Evolutionary conservation across 2,329 filamentous ascomycete genomes (phyloP), one percentile per base, ranked within the genome.

Genomic region (Alternaria dauci): DNA sequence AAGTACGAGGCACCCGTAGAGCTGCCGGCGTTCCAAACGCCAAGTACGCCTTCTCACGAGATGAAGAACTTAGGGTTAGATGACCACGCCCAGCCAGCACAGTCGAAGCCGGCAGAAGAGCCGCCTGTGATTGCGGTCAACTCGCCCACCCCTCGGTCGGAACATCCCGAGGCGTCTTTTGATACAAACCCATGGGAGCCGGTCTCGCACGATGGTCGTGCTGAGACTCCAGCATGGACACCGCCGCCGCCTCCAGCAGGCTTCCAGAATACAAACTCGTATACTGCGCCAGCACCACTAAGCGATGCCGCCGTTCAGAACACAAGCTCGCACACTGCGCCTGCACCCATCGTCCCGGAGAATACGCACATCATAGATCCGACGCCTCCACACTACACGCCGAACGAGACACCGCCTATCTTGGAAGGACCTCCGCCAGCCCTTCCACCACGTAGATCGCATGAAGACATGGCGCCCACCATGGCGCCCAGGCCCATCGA

Each of bases 1-100:
- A 71, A 70, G 51, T 73, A 74, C 52, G 68, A 66, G 26, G 68
- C 69, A 16, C 78, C 80, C 2, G 79, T 79, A 1, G 81, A 82
- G 66, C 68, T 82, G 14, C 80, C 81, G 26, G 71, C 81, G 4
- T 69, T 72, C 26, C 76, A 76, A 36, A 80, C 80, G 4, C 81
- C 82, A 1, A 68, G 73, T 20, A 74, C 74, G 8, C 73, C 74
- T 4, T 71, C 74, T 6, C 76, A 82, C 14, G 71, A 78, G 55
- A 69, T 82, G 58, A 74, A 77, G 16, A 72, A 77, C 12, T 61
- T 82, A 36, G 76, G 73, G 2, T 52, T 82, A 6, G 67, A 73
- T 41, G 71, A 72, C 41, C 52, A 62, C 39, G 56, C 61, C 8
- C 46, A 66, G 8, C 44, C 62, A 5, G 8, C 52, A 23, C 58